Conservation (phyloP, 2,329 filamentous ascomycete species). For the Aspergillus pseudoterreus region DNA sequence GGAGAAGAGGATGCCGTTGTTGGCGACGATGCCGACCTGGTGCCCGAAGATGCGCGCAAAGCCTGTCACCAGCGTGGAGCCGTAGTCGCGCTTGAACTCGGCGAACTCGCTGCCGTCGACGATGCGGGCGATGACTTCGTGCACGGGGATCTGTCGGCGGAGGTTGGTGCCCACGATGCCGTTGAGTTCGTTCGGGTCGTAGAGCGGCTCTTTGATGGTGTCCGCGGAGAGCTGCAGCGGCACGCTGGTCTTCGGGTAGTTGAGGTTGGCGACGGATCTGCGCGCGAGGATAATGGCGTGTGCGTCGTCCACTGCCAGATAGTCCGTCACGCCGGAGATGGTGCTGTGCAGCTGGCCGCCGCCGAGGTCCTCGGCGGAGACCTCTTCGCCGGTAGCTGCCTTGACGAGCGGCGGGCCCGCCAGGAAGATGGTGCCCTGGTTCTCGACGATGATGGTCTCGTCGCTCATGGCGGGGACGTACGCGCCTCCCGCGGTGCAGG, state of each 20-base stretch:
- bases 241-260: conserved; percentile 64
- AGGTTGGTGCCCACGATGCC: conserved; percentile 91
- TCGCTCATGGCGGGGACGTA: conserved; percentile 98
- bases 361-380: conserved; percentile 85
- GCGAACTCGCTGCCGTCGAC: conserved; percentile 87
- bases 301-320: conserved; percentile 88
- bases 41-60: conserved; percentile 89
- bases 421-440: conserved; percentile 96
- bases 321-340: conserved; percentile 90
- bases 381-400: conserved; percentile 89
- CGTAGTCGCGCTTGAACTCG: conserved; percentile 93
- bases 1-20: conserved; percentile 93
- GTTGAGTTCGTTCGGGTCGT: conserved; percentile 73
- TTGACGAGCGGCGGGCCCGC: conserved; percentile 93
- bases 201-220: conserved; percentile 69
- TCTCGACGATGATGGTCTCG: conserved; percentile 92
- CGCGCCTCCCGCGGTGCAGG: conserved; percentile 91
- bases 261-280: conserved; percentile 80
- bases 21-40: conserved; percentile 87
- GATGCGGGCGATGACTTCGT: conserved; percentile 87
- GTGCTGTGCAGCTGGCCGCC: conserved; percentile 87
- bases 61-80: conserved; percentile 82
- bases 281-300: conserved; percentile 85
- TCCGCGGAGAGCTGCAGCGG: conserved; percentile 22
- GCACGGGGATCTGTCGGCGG: conserved; percentile 76